Evolutionary conservation across 2,329 filamentous ascomycete species (phyloP).

Genomic region (Xylariomycetidae sp.): DNA sequence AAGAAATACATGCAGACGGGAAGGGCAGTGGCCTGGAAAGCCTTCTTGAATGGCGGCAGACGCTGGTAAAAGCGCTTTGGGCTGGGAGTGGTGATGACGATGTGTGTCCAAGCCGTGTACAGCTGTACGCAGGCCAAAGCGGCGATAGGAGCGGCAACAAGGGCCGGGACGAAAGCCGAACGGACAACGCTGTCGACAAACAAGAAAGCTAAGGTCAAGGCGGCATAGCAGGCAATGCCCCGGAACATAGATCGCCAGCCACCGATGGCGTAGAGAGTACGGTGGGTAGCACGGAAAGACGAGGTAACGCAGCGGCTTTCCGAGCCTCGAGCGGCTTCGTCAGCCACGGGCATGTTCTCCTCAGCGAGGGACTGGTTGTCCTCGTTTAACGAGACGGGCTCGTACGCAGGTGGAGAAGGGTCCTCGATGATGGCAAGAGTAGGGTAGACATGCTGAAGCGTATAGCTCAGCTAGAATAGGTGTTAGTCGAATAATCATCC

Average conservation of each 20-base stretch:
- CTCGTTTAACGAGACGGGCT: slow-evolving; percentile 40
- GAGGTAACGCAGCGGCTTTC: slow-evolving; percentile 39
- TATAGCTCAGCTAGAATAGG: slow-evolving; percentile 40
- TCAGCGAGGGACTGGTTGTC: slow-evolving; percentile 29
- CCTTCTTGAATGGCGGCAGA: slow-evolving; percentile 57
- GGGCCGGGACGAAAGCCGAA: slow-evolving; percentile 32
- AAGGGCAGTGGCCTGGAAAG: slow-evolving; percentile 62
- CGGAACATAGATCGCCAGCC: slow-evolving; percentile 65
- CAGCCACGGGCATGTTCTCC: slow-evolving; percentile 26
- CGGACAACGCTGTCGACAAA: slow-evolving; percentile 40
- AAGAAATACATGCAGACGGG: slow-evolving; percentile 61
- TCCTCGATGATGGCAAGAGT: slow-evolving; percentile 54
- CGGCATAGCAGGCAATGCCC: slow-evolving; percentile 50
- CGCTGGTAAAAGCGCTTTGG: slow-evolving; percentile 60
- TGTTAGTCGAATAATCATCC: slow-evolving; percentile 9
- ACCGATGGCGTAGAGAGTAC: slow-evolving; percentile 53
- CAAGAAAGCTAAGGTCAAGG: slow-evolving; percentile 28
- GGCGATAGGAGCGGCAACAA: slow-evolving; percentile 48
- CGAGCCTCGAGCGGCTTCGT: slow-evolving; percentile 30
- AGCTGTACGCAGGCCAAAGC: slow-evolving; percentile 60
- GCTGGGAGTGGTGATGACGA: slow-evolving; percentile 68
- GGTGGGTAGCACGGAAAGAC: slow-evolving; percentile 44
- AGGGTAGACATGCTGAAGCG: slow-evolving; percentile 43
- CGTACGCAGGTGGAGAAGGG: slow-evolving; percentile 49
- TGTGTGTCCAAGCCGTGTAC: slow-evolving; percentile 76